Evolutionary conservation across 495 filamentous ascomycete species (phyloP).

Genomic region (Aspergillus diversus): DNA sequence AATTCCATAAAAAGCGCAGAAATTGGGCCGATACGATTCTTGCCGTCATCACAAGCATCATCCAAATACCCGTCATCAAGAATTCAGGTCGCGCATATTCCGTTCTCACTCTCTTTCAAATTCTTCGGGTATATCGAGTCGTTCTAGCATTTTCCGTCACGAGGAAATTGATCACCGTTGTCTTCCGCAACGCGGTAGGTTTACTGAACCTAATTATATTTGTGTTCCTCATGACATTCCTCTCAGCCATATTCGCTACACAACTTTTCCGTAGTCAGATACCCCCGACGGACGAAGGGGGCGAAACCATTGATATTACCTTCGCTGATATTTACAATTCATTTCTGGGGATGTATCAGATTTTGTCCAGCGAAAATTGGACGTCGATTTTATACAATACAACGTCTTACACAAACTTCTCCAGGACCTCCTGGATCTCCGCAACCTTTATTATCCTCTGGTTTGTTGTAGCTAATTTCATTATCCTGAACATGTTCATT

Average conservation of each 20-base stretch:
- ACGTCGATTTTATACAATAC: slow-evolving; percentile 83
- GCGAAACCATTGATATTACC: slow-evolving; percentile 63
- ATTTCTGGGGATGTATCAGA: slow-evolving; percentile 97
- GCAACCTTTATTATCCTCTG: slow-evolving; percentile 91
- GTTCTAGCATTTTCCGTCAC: slow-evolving; percentile 89
- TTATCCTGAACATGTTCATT: slow-evolving; percentile 99
- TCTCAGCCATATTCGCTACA: slow-evolving; percentile 89
- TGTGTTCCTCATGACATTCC: slow-evolving; percentile 91
- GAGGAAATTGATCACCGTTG: slow-evolving; percentile 77
- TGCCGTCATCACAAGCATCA: slow-evolving; percentile 78
- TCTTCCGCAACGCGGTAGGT: slow-evolving; percentile 90
- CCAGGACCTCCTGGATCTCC: slow-evolving; percentile 86
- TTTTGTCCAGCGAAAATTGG: slow-evolving; percentile 98
- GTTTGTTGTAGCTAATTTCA: slow-evolving; percentile 95
- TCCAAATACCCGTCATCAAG: slow-evolving; percentile 82
- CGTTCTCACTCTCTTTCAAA: slow-evolving; percentile 92
- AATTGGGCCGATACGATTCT: slow-evolving; percentile 83
- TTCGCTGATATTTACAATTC: slow-evolving; percentile 93
- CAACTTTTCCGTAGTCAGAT: slow-evolving; percentile 92
- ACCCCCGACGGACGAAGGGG: slow-evolving; percentile 57
- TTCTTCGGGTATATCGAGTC: slow-evolving; percentile 88
- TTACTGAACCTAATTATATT: slow-evolving; percentile 94
- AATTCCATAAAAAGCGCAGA: slow-evolving; percentile 69
- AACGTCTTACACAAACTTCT: slow-evolving; percentile 63
- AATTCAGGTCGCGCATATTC: slow-evolving; percentile 77